Evolutionary conservation across 1,284 basidiomycete genomes (phyloP).

Genomic region (Apiotrichum montevideense): DNA sequence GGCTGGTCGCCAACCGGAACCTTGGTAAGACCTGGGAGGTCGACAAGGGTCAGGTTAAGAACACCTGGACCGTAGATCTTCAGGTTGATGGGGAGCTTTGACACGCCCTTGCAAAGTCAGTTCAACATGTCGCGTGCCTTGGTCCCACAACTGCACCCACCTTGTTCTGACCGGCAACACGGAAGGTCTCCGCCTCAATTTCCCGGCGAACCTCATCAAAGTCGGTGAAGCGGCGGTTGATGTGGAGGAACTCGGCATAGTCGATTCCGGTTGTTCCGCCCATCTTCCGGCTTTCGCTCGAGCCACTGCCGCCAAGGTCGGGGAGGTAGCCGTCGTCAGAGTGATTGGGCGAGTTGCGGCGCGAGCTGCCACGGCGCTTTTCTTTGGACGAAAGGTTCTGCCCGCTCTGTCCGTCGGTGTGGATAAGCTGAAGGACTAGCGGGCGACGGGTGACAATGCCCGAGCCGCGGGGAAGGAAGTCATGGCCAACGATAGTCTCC

Average conservation of each 20-base stretch:
- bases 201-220: conserved; percentile 90
- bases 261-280: conserved; percentile 54
- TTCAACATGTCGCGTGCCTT: neutral
- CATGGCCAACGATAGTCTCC: conserved; percentile 77
- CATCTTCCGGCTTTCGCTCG: conserved; percentile 23
- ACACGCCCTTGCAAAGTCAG: conserved; percentile 59
- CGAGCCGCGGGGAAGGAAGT: conserved; percentile 77
- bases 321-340: conserved; percentile 36
- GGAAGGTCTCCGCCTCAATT: conserved; percentile 96
- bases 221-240: conserved; percentile 93
- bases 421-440: conserved; percentile 89
- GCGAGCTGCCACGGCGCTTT: neutral
- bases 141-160: conserved; percentile 18
- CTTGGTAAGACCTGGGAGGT: conserved; percentile 93
- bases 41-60: conserved; percentile 89
- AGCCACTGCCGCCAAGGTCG: conserved; percentile 23
- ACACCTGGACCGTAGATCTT: conserved; percentile 94
- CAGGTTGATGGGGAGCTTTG: conserved; percentile 88
- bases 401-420: conserved; percentile 56
- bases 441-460: conserved; percentile 88
- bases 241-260: conserved; percentile 95
- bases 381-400: neutral
- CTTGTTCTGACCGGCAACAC: conserved; percentile 98
- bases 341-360: neutral
- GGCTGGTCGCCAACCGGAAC: conserved; percentile 65